Evolutionary conservation across 371 early-diverging fungal genomes (phyloP), one percentile per base, ranked within the genome.

Genomic region (Haplosporangium sp.): DNA sequence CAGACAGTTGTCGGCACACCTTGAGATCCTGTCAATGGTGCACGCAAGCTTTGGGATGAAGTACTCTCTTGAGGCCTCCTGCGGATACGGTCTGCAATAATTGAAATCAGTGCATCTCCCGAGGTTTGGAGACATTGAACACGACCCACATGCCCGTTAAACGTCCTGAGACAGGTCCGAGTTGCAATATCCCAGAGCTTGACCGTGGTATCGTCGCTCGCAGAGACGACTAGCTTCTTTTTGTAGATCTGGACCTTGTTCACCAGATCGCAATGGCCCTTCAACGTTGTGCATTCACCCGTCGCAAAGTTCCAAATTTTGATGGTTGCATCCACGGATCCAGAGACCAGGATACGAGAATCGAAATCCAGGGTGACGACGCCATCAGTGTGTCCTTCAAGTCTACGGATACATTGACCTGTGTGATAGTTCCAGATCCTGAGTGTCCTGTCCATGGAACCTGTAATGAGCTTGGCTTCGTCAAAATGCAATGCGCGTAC

Each of bases 351-450:
- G 6, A 92, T 67, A 53, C 92, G 88, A 20, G 90, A 89, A 67
- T 92, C 90, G 74, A 95, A 96, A 81, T 98, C 95, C 21, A 97
- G 83, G 21, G 91, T 92, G 40, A 91, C 85, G 20, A 98, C 93
- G 20, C 96, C 96, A 63, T 87, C 89, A 42, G 97, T 95, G 62
- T 91, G 92, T 38, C 92, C 93, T 53, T 88, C 90, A 55, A 99
- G 80, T 0, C 92, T 93, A 29, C 96, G 92, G 47, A 99, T 89
- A 66, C 94, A 93, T 43, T 91, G 83, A 40, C 97, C 98, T 5
- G 92, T 93, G 54, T 94, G 93, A 77, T 95, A 94, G 83, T 98
- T 95, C 99, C 99, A 99, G 54, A 99, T 93, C 68, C 94, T 87
- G n/a, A 99, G 88, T 0, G 97, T 97, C 41, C 93, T 89, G 74